Conservation (phyloP, 129 eudicot genomes). For the Pulicaria dysenterica region DNA sequence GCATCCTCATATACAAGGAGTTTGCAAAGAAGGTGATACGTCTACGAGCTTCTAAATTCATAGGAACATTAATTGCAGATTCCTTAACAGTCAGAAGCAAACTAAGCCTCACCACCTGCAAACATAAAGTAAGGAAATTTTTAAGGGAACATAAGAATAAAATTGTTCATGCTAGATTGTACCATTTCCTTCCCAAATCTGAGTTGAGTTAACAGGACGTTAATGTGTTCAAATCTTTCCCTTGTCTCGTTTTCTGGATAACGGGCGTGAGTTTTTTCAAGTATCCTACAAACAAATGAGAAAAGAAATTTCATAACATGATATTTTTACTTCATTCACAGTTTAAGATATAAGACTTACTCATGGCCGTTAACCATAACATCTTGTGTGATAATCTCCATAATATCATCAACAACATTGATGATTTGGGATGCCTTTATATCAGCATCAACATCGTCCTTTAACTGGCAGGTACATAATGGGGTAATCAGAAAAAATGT, state of each 20-base stretch:
- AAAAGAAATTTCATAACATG: neutral
- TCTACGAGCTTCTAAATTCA: conserved; percentile 94
- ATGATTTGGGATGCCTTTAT: conserved; percentile 67
- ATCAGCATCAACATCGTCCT: conserved; percentile 57
- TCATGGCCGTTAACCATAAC: conserved; percentile 80
- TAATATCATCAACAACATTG: conserved; percentile 87
- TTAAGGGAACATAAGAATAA: conserved; percentile 7
- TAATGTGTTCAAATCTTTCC: conserved; percentile 80
- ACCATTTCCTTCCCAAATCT: conserved; percentile 97
- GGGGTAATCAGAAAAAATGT: conserved; percentile 25
- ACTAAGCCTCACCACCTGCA: conserved; percentile 84
- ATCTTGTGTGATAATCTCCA: conserved; percentile 94
- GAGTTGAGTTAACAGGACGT: conserved; percentile 43
- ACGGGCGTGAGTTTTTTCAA: conserved; percentile 47
- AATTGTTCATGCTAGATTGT: conserved; percentile 24
- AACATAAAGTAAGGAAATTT: neutral
- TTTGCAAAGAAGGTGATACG: conserved; percentile 96
- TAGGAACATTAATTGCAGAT: conserved; percentile 96
- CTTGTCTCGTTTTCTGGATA: conserved; percentile 48
- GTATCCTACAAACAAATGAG: conserved; percentile 45
- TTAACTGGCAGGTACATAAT: conserved; percentile 42
- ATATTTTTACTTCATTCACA: conserved; percentile 8
- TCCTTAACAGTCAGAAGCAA: conserved; percentile 93
- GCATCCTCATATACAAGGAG: conserved; percentile 95
- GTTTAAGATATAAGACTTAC: conserved; percentile 48